A percentile compares a stretch with the other conserved stretches of the same genome.
These are phyloP conservation scores for Penicillium verhagenii DNA, from an alignment of 495 filamentous ascomycete genomes.

Conservation along the genomic window DNA sequence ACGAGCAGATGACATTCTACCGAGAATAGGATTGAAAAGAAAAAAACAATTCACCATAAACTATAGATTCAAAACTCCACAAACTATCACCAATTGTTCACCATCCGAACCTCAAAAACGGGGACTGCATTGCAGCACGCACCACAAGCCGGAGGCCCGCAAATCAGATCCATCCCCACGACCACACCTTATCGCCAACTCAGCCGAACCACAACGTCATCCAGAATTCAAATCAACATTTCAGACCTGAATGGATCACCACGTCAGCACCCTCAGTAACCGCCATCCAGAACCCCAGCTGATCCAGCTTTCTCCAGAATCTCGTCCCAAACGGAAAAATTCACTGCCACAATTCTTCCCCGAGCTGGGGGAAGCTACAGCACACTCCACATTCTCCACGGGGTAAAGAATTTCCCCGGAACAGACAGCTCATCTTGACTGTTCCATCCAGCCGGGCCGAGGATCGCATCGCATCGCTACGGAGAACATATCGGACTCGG, in stretches of 20 bases:
- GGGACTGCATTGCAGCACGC: neutral
- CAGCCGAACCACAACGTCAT: neutral
- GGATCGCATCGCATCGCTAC: neutral
- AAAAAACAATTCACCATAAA: no score
- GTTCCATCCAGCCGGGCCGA: constrained; percentile 4
- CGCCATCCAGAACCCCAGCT: neutral
- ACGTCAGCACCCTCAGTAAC: constrained; percentile 4
- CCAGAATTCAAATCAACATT: neutral
- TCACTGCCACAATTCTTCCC: constrained; percentile 15
- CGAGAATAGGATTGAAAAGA: neutral
- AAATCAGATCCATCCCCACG: neutral
- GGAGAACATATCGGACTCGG: neutral
- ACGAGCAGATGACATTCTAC: neutral
- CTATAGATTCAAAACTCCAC: no score
- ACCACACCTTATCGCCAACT: neutral
- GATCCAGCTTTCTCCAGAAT: no score
- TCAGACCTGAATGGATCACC: neutral
- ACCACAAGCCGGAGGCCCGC: neutral
- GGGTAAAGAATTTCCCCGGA: constrained; percentile 15
- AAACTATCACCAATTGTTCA: neutral
- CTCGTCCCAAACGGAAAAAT: constrained; percentile 12
- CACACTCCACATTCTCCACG: constrained; percentile 7
- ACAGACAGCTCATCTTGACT: neutral
- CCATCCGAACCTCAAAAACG: neutral
- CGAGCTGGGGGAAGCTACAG: neutral